Conservation (phyloP, 352 stramenopile genomes). For the Globisporangium yorkense region DNA sequence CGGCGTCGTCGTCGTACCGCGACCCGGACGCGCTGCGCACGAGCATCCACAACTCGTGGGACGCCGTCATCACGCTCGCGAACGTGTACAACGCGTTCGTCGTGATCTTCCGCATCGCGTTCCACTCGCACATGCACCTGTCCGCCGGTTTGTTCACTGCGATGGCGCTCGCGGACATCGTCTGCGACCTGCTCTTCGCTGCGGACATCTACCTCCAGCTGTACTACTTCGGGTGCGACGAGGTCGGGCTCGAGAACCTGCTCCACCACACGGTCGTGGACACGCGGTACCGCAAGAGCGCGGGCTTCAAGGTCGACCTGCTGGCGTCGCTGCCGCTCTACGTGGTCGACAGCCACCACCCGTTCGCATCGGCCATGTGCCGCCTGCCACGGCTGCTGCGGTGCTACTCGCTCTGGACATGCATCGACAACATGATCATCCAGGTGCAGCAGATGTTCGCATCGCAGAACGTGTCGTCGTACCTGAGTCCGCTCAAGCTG, state of each 20-base stretch:
- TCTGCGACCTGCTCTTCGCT: slow-evolving; percentile 44
- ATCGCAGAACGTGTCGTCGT: slow-evolving; percentile 58
- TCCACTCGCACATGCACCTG: slow-evolving; percentile 43
- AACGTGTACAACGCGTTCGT: slow-evolving; percentile 69
- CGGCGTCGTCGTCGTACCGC: not conserved
- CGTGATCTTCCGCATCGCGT: slow-evolving; percentile 66
- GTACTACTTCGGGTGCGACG: slow-evolving; percentile 53
- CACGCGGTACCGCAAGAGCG: slow-evolving; percentile 30
- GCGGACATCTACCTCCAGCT: slow-evolving; percentile 64
- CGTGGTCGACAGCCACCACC: slow-evolving; percentile 18
- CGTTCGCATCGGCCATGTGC: slow-evolving; percentile 29
- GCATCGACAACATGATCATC: slow-evolving; percentile 61
- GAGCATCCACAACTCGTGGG: slow-evolving; percentile 32
- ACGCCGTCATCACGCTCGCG: slow-evolving; percentile 36
- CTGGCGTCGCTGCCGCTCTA: slow-evolving; percentile 56
- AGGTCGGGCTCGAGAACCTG: slow-evolving; percentile 41
- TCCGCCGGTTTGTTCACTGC: slow-evolving; percentile 13
- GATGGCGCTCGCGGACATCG: slow-evolving; percentile 36
- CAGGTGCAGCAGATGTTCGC: slow-evolving; percentile 65
- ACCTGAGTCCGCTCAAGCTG: slow-evolving; percentile 60
- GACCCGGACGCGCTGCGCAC: slow-evolving; percentile 18
- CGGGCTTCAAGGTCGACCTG: slow-evolving; percentile 39
- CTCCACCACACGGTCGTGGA: slow-evolving; percentile 28
- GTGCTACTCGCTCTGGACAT: slow-evolving; percentile 40
- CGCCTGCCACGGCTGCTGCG: slow-evolving; percentile 54